Evolutionary conservation across 148 eudicot genomes (phyloP), one percentile per base, ranked within the genome.

Genomic region (Heliamphora exappendiculata): DNA sequence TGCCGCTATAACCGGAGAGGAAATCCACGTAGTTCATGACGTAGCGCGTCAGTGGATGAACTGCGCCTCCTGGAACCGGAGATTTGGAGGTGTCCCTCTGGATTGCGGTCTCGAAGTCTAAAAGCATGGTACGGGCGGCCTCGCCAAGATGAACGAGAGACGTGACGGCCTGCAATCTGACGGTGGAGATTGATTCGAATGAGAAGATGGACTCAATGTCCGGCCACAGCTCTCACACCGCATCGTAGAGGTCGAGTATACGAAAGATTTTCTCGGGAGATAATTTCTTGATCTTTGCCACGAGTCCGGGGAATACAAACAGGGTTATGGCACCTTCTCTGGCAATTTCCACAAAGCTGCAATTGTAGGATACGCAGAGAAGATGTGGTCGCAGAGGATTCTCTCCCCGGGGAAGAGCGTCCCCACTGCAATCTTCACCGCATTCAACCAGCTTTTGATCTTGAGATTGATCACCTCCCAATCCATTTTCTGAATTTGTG

Each of bases 371-470:
- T 84, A 82, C 0, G 85, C 37, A 3, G 90, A 82, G 79, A 95
- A 95, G 7, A 95, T 89, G 31, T 79, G 71, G n/a, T 92, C 94
- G 71, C 91, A 86, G 24, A 92, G 86, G 24, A 80, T 87, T 49
- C 88, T 81, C 66, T 95, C 98, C 0, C 89, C 83, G 34, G 67
- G 34, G 58, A 95, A 95, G 0, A 95, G 75, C 0, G 84, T 81
- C 55, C 68, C 84, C 24, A 92, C 83, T 0, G 85, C 84, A 13
- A 80, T 14, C n/a, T 80, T 82, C 1, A 79, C 75, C 0, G 86
- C 88, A 26, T 64, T 74, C 28, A 86, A 24, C 96, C 98, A 95
- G 20, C 54, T 81, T 34, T 81, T 88, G 33, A 89, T 90, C 37
- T 81, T 91, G 0, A 19, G 13, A 37, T 92, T 91, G 0, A 89